Percentiles rank a stretch among this genome's conserved stretches.
phyloP scores from a whole-genome alignment of 2,329 filamentous ascomycete genomes.

The Aspergillus costaricaensis region DNA sequence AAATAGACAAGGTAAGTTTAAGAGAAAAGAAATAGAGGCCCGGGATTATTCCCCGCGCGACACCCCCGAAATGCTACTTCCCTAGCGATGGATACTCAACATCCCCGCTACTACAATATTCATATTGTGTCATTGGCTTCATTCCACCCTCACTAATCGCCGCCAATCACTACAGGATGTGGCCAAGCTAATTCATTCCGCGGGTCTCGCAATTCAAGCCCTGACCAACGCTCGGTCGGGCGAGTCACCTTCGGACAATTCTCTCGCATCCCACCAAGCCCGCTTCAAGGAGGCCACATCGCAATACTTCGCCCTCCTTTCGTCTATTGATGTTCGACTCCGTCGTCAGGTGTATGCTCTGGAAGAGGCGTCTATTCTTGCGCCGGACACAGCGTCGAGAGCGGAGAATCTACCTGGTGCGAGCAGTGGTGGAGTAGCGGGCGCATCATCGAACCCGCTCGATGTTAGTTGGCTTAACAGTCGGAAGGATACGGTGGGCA shows the following conservation, averaged over 20 bases:
- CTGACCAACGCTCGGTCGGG: constrained; percentile 55
- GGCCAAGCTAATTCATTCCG: constrained; percentile 58
- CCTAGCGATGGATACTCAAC: too few species aligned
- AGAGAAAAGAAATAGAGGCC: neutral
- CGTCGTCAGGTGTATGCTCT: constrained; percentile 75
- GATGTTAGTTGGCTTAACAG: constrained; percentile 92
- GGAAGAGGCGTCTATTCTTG: constrained; percentile 77
- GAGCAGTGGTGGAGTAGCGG: constrained; percentile 29
- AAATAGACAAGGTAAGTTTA: constrained; percentile 67
- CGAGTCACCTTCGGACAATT: constrained; percentile 37
- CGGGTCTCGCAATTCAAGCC: constrained; percentile 64
- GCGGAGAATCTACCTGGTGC: constrained; percentile 33
- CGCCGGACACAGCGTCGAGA: constrained; percentile 42
- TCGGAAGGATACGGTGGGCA: constrained; percentile 75
- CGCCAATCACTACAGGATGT: constrained; percentile 45
- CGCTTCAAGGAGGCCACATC: constrained; percentile 58
- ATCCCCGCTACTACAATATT: neutral
- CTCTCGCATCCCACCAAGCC: constrained; percentile 58
- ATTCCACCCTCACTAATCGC: constrained; percentile 2
- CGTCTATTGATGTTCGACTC: constrained; percentile 72
- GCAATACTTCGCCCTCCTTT: constrained; percentile 71
- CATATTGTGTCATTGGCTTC: neutral
- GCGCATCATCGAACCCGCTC: constrained; percentile 58
- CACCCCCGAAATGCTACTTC: neutral
- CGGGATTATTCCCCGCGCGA: neutral